Conservation (phyloP, 192 early-diverging fungal genomes). For the Piromyces finnis region DNA sequence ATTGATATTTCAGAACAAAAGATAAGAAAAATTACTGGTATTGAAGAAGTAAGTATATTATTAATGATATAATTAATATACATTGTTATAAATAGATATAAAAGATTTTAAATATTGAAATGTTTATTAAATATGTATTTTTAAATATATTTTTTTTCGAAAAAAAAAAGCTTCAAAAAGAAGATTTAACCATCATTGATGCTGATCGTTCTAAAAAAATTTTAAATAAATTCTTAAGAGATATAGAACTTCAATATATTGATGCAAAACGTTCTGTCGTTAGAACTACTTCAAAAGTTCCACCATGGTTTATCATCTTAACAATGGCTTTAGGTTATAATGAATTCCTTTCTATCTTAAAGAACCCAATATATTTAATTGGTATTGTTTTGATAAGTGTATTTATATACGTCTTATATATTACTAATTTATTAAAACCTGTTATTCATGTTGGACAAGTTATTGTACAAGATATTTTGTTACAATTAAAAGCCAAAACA, state of each 20-base stretch:
- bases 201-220: constrained; percentile 21
- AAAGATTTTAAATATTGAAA: too few species aligned
- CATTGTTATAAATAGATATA: too few species aligned
- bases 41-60: constrained; percentile 16
- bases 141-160: too few species aligned
- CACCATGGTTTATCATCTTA: constrained; percentile 65
- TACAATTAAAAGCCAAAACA: neutral
- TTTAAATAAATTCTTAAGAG: constrained; percentile 62
- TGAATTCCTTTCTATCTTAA: constrained; percentile 67
- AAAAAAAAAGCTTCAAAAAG: neutral
- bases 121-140: too few species aligned
- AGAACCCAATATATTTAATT: constrained; percentile 71
- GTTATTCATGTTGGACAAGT: neutral
- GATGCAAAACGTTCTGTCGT: constrained; percentile 95
- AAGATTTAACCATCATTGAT: neutral
- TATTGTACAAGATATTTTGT: neutral
- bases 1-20: constrained; percentile 40
- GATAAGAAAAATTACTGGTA: constrained; percentile 8
- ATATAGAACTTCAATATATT: constrained; percentile 77
- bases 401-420: constrained; percentile 37
- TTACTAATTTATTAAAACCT: constrained; percentile 1
- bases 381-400: constrained; percentile 33
- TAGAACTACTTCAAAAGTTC: constrained; percentile 65
- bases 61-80: neutral
- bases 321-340: constrained; percentile 86